Evolutionary conservation across 768 basidiomycete species (phyloP).

Genomic region (Dictyophora rubrovolvata): DNA sequence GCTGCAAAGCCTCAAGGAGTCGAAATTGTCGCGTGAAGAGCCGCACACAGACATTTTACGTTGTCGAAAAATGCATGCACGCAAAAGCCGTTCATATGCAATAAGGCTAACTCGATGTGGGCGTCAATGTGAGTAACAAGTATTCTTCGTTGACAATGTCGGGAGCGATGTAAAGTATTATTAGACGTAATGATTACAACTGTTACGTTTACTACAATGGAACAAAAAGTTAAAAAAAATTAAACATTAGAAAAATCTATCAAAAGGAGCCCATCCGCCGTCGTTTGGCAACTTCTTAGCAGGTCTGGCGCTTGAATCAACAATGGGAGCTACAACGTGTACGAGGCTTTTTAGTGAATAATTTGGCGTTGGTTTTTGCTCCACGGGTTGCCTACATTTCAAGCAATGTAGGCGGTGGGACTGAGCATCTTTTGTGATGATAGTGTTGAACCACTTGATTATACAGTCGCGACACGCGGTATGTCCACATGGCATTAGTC

Average conservation of each 20-base stretch:
- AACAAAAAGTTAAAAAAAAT: not conserved
- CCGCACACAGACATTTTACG: not conserved
- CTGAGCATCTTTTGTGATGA: conserved; percentile 37
- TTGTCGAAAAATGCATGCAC: not conserved
- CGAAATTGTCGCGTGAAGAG: not conserved
- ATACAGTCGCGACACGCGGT: conserved; percentile 57
- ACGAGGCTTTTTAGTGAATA: not conserved
- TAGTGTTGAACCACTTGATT: conserved; percentile 41
- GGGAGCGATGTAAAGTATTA: not conserved
- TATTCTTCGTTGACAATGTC: no score
- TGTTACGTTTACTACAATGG: not conserved
- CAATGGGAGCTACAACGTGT: not conserved
- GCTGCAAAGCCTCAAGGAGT: not conserved
- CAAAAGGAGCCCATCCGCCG: not conserved
- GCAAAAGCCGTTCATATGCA: no score
- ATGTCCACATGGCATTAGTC: conserved; percentile 60
- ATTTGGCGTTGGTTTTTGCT: not conserved
- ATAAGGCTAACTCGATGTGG: no score
- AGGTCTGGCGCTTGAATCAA: not conserved
- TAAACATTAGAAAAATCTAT: not conserved
- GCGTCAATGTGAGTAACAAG: no score
- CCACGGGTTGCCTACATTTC: conserved; percentile 28
- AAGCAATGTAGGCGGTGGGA: conserved; percentile 30
- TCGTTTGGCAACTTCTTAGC: not conserved
- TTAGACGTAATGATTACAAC: not conserved